Base-by-base conservation (phyloP, 108 stramenopile genomes). In the Mediolabrus comicus region DNA sequence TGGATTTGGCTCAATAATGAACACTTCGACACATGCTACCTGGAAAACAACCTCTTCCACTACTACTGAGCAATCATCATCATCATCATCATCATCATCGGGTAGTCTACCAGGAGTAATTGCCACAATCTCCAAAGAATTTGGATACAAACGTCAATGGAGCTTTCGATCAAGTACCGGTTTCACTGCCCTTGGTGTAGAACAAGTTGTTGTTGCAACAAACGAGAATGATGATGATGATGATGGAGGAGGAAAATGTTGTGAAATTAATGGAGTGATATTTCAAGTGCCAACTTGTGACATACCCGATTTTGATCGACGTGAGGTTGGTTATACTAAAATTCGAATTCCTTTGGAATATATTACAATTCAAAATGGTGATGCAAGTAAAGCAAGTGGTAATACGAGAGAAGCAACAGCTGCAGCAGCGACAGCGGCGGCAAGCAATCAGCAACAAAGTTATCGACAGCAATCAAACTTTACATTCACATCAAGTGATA, bases 1-100 rank as follows among this genome's bases (percentile, higher is more conserved):
- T 76, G 87, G 87, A 0, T 88, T 86, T 74, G 87, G 87, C 12
- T 84, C 83, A 26, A 88, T 88, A 67, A 53, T 88, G 71, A 86
- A 88, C 38, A 76, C 85, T 24, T 53, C 66, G 0, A 88, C 87
- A 14, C 87, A 88, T 62, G 85, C 85, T 11, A 49, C 83, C 31
- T 87, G 86, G 86, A 66, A 84, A 16, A 35, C 65, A n/a, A 32
- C 39, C 6, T 14, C 22, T 3, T 39, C 38, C 30, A 52, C 32
- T 6, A 41, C 32, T 14, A 30, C 16, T n/a, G 27, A n/a, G 14
- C 59, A 0, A 27, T 31, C 27, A 0, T 54, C 13, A 16, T 38
- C 60, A 59, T 67, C 22, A 1, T 6, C n/a, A 41, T 16, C 41
- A 43, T 0, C 16, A 43, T n/a, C n/a, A n/a, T 33, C 55, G 14